phyloP scores from a whole-genome alignment of 331 rosid species.

The Saraca asoca region DNA sequence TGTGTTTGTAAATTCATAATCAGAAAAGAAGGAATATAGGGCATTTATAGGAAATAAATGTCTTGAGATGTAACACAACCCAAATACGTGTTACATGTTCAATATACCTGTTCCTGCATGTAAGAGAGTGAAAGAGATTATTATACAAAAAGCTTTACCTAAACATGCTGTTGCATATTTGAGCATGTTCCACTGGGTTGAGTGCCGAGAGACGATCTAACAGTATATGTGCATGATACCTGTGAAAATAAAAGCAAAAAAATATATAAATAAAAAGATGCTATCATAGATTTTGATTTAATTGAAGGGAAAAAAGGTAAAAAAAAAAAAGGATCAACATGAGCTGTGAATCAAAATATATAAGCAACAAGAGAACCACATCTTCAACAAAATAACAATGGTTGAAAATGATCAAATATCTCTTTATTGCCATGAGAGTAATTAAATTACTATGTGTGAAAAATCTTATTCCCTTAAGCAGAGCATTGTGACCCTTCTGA shows the following conservation, averaged over 20 bases:
- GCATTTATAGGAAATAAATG: slow-evolving; percentile 5
- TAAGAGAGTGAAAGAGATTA: not conserved
- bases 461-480: not conserved
- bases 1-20: not conserved
- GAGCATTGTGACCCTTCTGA: not conserved
- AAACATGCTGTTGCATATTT: slow-evolving; percentile 81
- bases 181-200: slow-evolving; percentile 84
- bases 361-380: slow-evolving; percentile 20
- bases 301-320: not conserved
- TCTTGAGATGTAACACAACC: slow-evolving; percentile 18
- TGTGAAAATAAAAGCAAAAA: slow-evolving; percentile 34
- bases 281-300: not conserved
- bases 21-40: slow-evolving; percentile 12
- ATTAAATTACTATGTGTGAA: slow-evolving; percentile 1
- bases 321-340: not conserved
- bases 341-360: slow-evolving; percentile 31
- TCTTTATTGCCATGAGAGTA: slow-evolving; percentile 4
- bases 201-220: slow-evolving; percentile 78
- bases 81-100: slow-evolving; percentile 3
- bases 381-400: slow-evolving; percentile 15
- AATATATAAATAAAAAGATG: slow-evolving; percentile 23
- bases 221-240: slow-evolving; percentile 87
- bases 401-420: slow-evolving; percentile 12
- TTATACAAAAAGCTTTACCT: slow-evolving; percentile 62
- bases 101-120: not conserved